phyloP scores from a whole-genome alignment of 2,329 filamentous ascomycete genomes.

The Aspergillus chevalieri region DNA sequence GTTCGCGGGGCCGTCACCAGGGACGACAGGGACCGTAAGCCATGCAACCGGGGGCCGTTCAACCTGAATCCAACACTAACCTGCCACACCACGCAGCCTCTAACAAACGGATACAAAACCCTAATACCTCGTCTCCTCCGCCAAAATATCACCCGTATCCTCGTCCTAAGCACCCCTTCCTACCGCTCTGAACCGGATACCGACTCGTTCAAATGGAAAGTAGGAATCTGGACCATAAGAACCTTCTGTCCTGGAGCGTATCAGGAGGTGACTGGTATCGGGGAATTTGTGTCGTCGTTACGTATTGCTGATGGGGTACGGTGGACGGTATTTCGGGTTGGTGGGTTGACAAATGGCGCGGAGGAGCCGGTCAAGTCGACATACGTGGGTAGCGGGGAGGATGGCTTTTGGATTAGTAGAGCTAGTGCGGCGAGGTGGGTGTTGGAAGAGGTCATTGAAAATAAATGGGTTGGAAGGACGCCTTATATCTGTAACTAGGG shows the following conservation, averaged over 20 bases:
- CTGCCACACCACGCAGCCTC: neutral
- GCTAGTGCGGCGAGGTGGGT: conserved; percentile 8
- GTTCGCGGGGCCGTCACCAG: conserved; percentile 6
- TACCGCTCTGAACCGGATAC: conserved; percentile 1
- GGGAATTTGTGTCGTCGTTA: conserved; percentile 2
- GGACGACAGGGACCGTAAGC: conserved; percentile 4
- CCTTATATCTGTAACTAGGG: conserved; percentile 5
- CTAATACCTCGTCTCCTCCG: conserved; percentile 4
- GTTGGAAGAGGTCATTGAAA: conserved; percentile 1
- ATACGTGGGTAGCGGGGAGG: conserved; percentile 1
- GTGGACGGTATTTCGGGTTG: conserved; percentile 6
- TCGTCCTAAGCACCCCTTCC: conserved; percentile 8
- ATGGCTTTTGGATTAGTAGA: conserved; percentile 6
- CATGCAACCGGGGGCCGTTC: neutral
- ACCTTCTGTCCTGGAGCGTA: neutral
- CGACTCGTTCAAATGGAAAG: conserved; percentile 4
- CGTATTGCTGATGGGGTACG: neutral
- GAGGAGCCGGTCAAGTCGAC: conserved; percentile 3
- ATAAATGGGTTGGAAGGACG: conserved; percentile 1
- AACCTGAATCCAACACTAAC: neutral
- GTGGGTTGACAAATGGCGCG: conserved; percentile 4
- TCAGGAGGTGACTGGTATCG: conserved; percentile 3
- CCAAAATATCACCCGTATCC: conserved; percentile 1
- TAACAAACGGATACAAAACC: conserved; percentile 4
- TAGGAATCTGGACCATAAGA: conserved; percentile 4